Evolutionary conservation across 2,329 filamentous ascomycete genomes (phyloP).

Genomic region (Coniochaeta sp.): DNA sequence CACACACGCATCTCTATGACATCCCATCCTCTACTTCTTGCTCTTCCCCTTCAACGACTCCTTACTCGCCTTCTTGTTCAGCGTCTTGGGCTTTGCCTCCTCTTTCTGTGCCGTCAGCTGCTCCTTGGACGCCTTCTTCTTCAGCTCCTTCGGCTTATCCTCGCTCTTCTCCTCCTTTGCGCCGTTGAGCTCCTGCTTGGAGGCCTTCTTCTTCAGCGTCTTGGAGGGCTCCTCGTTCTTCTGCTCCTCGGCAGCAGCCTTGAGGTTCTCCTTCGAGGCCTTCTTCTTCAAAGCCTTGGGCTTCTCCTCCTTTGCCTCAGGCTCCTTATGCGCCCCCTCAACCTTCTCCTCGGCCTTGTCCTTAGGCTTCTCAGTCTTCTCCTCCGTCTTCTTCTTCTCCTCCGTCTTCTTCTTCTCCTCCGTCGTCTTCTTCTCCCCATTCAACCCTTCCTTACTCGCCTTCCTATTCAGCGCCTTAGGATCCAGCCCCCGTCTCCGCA

Average conservation of each 20-base stretch:
- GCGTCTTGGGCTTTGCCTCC: too few species aligned
- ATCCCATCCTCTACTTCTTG: too few species aligned
- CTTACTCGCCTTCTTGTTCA: too few species aligned
- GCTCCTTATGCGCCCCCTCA: slow-evolving; percentile 5
- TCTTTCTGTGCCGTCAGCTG: too few species aligned
- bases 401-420: slow-evolving; percentile 9
- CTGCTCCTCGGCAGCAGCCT: slow-evolving; percentile 13
- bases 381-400: neutral
- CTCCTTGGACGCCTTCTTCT: too few species aligned
- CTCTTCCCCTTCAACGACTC: too few species aligned
- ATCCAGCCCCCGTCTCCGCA: slow-evolving; percentile 68
- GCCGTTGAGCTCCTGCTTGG: neutral
- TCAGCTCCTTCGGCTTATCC: slow-evolving; percentile 22
- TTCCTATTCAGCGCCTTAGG: slow-evolving; percentile 49
- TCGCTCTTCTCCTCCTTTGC: slow-evolving; percentile 10
- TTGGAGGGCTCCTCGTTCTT: slow-evolving; percentile 16
- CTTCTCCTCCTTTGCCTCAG: slow-evolving; percentile 3
- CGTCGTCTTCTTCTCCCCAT: slow-evolving; percentile 10
- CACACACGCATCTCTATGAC: neutral
- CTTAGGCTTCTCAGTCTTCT: slow-evolving; percentile 8
- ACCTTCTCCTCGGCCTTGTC: slow-evolving; percentile 7
- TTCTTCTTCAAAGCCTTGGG: slow-evolving; percentile 14
- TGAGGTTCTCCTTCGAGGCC: slow-evolving; percentile 8
- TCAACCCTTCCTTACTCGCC: slow-evolving; percentile 9
- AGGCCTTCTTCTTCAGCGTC: slow-evolving; percentile 18